phyloP scores from a whole-genome alignment of 768 basidiomycete species.

The Hypsizygus marmoreus region DNA sequence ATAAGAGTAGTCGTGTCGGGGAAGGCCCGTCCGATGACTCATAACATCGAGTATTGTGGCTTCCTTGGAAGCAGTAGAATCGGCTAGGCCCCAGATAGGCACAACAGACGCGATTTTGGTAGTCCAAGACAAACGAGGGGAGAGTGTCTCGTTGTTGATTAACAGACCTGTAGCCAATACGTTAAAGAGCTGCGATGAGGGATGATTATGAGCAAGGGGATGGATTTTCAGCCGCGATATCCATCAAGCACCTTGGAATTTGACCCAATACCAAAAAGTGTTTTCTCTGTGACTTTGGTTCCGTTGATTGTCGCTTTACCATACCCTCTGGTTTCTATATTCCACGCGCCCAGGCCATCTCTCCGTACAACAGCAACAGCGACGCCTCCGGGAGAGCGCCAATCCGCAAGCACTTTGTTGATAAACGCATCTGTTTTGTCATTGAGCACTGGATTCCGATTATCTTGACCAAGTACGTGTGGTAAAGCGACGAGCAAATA shows the following conservation, averaged over 20 bases:
- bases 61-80: constrained; percentile 22
- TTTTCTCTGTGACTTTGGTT: constrained; percentile 21
- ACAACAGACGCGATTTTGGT: constrained; percentile 23
- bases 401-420: constrained; percentile 22
- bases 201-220: background rate
- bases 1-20: constrained; percentile 11
- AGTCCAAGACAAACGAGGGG: constrained; percentile 24
- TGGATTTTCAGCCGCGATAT: no score
- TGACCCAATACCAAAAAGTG: constrained; percentile 27
- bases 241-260: constrained; percentile 29
- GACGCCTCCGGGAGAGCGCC: constrained; percentile 27
- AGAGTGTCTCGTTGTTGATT: constrained; percentile 25
- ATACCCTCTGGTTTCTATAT: constrained; percentile 29
- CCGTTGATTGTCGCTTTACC: constrained; percentile 22
- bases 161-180: constrained; percentile 26
- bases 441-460: no score
- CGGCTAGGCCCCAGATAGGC: constrained; percentile 22
- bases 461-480: no score
- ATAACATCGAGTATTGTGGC: constrained; percentile 19
- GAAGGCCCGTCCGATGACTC: constrained; percentile 14
- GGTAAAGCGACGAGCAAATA: no score
- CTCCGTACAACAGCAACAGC: constrained; percentile 26
- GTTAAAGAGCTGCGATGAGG: constrained; percentile 21
- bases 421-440: constrained; percentile 21
- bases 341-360: constrained; percentile 22